These are phyloP conservation scores for Salvia hispanica DNA, from an alignment of 257 asterid species.

Conservation along the genomic window DNA sequence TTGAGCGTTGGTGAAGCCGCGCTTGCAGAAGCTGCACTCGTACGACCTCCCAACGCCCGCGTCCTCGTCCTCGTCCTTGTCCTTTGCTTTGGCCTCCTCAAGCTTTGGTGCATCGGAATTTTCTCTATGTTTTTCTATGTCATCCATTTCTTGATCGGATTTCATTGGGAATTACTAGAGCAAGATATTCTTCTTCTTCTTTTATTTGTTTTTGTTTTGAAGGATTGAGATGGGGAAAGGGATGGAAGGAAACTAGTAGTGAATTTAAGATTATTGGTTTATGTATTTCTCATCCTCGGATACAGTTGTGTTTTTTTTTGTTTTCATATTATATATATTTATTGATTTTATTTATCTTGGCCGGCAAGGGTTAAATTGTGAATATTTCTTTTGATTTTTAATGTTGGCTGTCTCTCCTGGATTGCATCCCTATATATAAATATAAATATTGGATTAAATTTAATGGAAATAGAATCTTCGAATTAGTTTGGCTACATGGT, in stretches of 20 bases:
- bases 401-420: conserved; percentile 24
- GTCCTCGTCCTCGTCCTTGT: conserved; percentile 45
- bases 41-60: conserved; percentile 57
- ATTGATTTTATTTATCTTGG: conserved; percentile 30
- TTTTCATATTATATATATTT: not conserved
- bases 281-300: conserved; percentile 27
- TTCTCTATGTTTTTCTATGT: conserved; percentile 31
- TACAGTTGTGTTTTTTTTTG: conserved; percentile 4
- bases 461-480: not conserved
- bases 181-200: not conserved
- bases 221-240: conserved; percentile 38
- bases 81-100: conserved; percentile 36
- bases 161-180: conserved; percentile 32
- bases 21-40: conserved; percentile 75
- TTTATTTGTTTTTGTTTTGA: not conserved
- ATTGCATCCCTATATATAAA: not conserved
- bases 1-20: conserved; percentile 88
- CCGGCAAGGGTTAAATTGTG: conserved; percentile 44
- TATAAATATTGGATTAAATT: not conserved
- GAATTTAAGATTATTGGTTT: conserved; percentile 14
- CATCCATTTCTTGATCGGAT: conserved; percentile 38
- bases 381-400: conserved; percentile 22
- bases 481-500: conserved; percentile 12
- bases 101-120: conserved; percentile 44
- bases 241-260: conserved; percentile 23